These are phyloP conservation scores for Prinsepia uniflora DNA, from an alignment of 306 rosid species.

Conservation along the genomic window DNA sequence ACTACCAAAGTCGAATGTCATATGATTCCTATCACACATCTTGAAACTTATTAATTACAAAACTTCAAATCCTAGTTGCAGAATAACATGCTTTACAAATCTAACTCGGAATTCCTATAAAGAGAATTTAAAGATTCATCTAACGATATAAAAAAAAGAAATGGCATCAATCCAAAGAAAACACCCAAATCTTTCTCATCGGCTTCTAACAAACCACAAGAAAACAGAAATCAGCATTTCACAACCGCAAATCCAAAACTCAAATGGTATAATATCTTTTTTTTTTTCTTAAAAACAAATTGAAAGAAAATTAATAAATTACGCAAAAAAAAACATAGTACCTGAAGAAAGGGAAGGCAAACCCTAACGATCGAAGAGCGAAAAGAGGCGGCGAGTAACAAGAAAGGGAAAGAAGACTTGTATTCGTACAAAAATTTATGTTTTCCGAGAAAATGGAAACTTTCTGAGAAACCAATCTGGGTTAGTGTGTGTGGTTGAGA, in stretches of 20 bases:
- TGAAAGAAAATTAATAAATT: not conserved
- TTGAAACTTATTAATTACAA: not conserved
- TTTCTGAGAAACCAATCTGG: not conserved
- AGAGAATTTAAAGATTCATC: not conserved
- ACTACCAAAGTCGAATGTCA: not conserved
- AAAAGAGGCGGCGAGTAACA: not conserved
- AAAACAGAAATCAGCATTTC: not conserved
- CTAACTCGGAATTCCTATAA: not conserved
- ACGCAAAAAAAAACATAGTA: not conserved
- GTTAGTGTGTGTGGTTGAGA: not conserved
- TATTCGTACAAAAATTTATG: not conserved
- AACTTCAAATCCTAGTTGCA: not conserved
- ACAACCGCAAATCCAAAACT: not conserved
- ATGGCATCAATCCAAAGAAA: not conserved
- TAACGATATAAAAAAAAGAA: not conserved
- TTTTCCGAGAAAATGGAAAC: slow-evolving; percentile 13
- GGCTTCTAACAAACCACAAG: not conserved
- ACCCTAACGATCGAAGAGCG: slow-evolving; percentile 15
- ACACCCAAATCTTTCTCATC: not conserved
- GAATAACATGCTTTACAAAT: not conserved
- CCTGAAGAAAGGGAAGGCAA: slow-evolving; percentile 9
- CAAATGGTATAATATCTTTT: not conserved
- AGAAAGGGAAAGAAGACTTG: not conserved
- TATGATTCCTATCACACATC: not conserved
- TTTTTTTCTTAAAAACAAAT: not conserved